Conservation (phyloP, 805 yeast genomes). For the Wickerhamiella vanderwaltii region DNA sequence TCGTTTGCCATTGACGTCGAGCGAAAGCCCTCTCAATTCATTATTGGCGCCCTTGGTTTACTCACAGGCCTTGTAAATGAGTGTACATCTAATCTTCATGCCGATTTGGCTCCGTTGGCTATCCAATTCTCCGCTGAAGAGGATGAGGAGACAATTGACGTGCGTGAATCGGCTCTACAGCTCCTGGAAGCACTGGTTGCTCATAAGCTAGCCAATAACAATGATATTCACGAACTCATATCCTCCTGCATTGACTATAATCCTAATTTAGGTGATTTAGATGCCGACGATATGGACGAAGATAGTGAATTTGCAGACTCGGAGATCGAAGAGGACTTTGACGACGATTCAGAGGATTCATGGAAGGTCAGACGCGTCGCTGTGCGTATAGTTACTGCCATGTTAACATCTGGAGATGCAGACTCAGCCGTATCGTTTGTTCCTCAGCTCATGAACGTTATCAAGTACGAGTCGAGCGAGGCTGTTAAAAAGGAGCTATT, state of each 20-base stretch:
- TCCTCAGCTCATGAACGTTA: not conserved
- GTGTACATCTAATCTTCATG: conserved; percentile 15
- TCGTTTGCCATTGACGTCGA: not conserved
- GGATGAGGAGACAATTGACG: conserved; percentile 26
- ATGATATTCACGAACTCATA: not conserved
- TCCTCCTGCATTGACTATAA: conserved; percentile 1
- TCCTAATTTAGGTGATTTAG: conserved; percentile 10
- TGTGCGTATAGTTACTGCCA: not conserved
- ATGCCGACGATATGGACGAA: conserved; percentile 7
- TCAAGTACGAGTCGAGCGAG: not conserved
- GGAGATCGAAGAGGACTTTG: conserved; percentile 9
- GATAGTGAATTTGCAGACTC: conserved; percentile 2
- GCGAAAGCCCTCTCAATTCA: conserved; percentile 11
- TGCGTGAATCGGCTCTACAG: conserved; percentile 39
- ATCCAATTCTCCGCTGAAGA: conserved; percentile 10
- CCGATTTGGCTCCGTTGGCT: conserved; percentile 17
- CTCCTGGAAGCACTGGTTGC: conserved; percentile 26
- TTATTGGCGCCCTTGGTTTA: conserved; percentile 15
- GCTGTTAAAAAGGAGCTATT: conserved; percentile 8
- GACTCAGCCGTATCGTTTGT: not conserved
- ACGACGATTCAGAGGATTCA: conserved; percentile 10
- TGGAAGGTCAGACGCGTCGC: conserved; percentile 10
- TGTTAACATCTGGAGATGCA: not conserved
- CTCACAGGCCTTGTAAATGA: conserved; percentile 15
- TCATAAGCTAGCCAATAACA: not conserved